Percentiles rank a stretch among this genome's conserved stretches.
Evolutionary conservation across 352 stramenopile genomes (phyloP).

Genomic region (Stephanocyclus meneghinianus): DNA sequence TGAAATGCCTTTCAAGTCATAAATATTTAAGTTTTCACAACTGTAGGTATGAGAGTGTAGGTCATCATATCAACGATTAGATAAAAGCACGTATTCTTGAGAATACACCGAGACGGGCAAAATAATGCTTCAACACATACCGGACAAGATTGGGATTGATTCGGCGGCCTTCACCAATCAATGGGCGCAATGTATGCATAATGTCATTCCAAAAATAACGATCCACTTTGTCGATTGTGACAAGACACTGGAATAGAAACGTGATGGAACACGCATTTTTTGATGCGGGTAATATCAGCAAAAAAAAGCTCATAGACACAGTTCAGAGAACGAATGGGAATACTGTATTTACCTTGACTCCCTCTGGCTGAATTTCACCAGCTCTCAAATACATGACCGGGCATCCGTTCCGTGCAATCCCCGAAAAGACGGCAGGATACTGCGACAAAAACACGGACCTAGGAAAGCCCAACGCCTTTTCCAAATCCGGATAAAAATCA

Average conservation of each 20-base stretch:
- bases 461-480: conserved; percentile 52
- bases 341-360: conserved; percentile 42
- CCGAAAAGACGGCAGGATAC: conserved; percentile 42
- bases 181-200: conserved; percentile 52
- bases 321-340: neutral
- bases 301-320: neutral
- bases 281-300: neutral
- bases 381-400: conserved; percentile 67
- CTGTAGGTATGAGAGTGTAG: neutral
- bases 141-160: conserved; percentile 60
- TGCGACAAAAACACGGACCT: conserved; percentile 52
- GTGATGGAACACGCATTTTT: no score
- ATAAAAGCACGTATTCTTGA: neutral
- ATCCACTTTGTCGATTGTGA: conserved; percentile 48
- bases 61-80: neutral
- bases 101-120: neutral
- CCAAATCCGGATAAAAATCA: conserved; percentile 67
- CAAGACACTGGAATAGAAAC: conserved; percentile 27
- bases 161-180: conserved; percentile 43
- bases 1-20: conserved; percentile 64
- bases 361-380: conserved; percentile 60
- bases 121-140: conserved; percentile 10
- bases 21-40: conserved; percentile 59
- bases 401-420: conserved; percentile 65
- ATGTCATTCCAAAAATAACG: conserved; percentile 72